phyloP scores from a whole-genome alignment of 2,329 filamentous ascomycete genomes.

The Cladophialophora exuberans region DNA sequence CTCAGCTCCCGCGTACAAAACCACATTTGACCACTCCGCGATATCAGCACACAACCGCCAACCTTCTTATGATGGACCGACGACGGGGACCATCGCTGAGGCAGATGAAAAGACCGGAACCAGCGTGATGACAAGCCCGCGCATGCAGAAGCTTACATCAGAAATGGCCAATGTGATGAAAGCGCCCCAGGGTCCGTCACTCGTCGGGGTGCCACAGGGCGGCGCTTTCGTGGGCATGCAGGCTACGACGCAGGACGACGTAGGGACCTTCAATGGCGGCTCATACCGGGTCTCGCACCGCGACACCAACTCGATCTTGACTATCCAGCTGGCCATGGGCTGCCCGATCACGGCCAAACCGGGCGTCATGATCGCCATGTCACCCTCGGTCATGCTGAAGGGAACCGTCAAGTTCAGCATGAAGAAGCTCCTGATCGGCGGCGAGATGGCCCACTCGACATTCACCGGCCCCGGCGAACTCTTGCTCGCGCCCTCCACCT shows the following conservation, averaged over 20 bases:
- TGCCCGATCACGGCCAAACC: conserved; percentile 82
- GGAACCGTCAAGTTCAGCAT: conserved; percentile 82
- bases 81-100: conserved; percentile 11
- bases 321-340: conserved; percentile 84
- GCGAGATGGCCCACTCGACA: conserved; percentile 75
- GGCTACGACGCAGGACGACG: conserved; percentile 70
- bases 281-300: conserved; percentile 92
- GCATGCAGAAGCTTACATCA: conserved; percentile 20
- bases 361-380: conserved; percentile 94
- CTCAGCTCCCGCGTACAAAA: conserved; percentile 31
- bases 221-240: conserved; percentile 67
- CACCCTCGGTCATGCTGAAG: conserved; percentile 79
- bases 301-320: conserved; percentile 87
- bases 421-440: conserved; percentile 86
- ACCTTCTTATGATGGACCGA: conserved; percentile 26
- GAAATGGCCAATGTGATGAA: conserved; percentile 29
- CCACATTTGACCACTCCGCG: conserved; percentile 31
- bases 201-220: conserved; percentile 48
- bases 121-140: conserved; percentile 14
- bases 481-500: conserved; percentile 74
- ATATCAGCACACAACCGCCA: conserved; percentile 21
- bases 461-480: conserved; percentile 92
- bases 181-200: conserved; percentile 17
- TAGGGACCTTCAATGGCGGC: conserved; percentile 96
- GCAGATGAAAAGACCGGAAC: conserved; percentile 14